Base-by-base conservation (phyloP, 73 alveolate genomes). In the Tetrahymena elliotti region DNA sequence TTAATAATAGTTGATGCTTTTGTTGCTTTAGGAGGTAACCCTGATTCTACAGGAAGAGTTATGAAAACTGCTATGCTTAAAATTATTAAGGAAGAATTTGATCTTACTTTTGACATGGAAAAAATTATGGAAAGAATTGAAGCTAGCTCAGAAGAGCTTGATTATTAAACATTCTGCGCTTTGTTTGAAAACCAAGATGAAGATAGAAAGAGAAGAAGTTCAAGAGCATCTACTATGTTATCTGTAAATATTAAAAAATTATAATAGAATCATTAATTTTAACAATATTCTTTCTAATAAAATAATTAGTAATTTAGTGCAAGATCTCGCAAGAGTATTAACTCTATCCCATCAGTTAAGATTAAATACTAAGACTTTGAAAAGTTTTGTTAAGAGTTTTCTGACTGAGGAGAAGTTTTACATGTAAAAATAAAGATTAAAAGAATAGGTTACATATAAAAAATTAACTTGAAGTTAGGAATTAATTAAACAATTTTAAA, bases 11-110 rank as follows among this genome's bases (percentile, higher is more conserved):
- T 97, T 93, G 99, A 97, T 94, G 98, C 99, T 16, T 97, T 97
- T 93, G 98, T 97, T 11, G 99, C 99, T n/a, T 93, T 97, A 93
- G 99, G 99, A 83, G 99, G 99, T 16, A 96, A 93, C 52, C 97
- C 96, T 9, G 95, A 94, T 35, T 94, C 96, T 38, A 95, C 93
- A 33, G 99, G 99, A 22, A 84, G 94, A 37, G 94, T 97, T 18
- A 82, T 96, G 27, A 97, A 97, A 93, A 53, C 93, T 84, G 93
- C 96, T 22, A 94, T 97, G 13, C 93, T 96, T 24, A 94, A 95
- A n/a, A 96, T 97, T 52, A 94, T 97, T 34, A 96, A 96, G 93
- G 94, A 93, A 18, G 99, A 97, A 88, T 97, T 97, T 68, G 99
- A 97, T 82, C 82, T 97, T 35, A 93, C 98, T 10, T 95, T 97